Base-by-base conservation (phyloP, 2,329 filamentous ascomycete genomes). In the Alternaria sp. region DNA sequence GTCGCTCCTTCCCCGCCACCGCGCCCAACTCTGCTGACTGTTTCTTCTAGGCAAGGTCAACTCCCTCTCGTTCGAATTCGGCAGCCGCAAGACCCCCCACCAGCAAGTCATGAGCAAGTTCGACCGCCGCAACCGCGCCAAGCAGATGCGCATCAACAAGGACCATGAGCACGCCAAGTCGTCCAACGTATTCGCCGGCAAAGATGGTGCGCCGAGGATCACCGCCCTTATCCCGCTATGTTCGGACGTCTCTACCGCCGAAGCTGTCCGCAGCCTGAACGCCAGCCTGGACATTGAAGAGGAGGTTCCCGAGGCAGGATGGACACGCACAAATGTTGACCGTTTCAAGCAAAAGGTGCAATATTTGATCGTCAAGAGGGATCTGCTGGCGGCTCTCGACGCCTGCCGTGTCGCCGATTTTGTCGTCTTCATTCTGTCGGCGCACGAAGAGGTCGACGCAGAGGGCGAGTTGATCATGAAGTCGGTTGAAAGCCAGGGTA, bases 51-150 rank as follows among this genome's bases (percentile, higher is more conserved):
- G 94, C 77, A 96, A 96, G 81, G 87, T 95, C 54, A 90, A 89
- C 72, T 77, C 86, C 59, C 61, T 63, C 19, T 63, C 61, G 4
- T 55, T 88, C 74, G 92, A 97, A 77, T 88, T 86, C 73, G 90
- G 90, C 65, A 85, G 86, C 73, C 89, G 95, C 76, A 96, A 93
- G 81, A 97, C 95, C 15, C 93, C 93, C 59, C 93, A 97, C 80
- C 96, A 99, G 80, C 93, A 97, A 83, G 89, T 97, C 82, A 95
- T 97, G 92, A 97, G 93, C 62, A 99, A 98, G 82, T 88, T 99
- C 79, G 93, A 97, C 81, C 91, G 96, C 64, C 90, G 93, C 73
- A 98, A 99, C 81, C 93, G 97, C 84, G 92, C 93, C 72, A 95
- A 95, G 81, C 96, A 99, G 84, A 90, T 91, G 80, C 92, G 95